phyloP scores from a whole-genome alignment of 495 filamentous ascomycete genomes.

The Neurospora sp. region DNA sequence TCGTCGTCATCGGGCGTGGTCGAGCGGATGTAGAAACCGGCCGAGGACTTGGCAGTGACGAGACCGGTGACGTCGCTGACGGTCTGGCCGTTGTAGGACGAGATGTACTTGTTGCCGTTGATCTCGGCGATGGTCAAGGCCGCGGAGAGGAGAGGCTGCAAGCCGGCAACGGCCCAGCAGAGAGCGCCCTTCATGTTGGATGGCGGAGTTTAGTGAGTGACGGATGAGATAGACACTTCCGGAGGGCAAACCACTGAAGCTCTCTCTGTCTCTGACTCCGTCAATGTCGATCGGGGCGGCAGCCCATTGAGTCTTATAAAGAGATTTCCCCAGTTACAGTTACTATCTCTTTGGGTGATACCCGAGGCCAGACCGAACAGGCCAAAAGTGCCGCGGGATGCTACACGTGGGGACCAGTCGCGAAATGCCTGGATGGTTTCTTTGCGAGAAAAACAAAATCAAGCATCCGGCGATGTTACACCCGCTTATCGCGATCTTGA shows the following conservation, averaged over 20 bases:
- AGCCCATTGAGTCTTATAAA: background rate
- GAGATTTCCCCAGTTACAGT: background rate
- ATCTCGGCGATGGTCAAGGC: slow-evolving; percentile 50
- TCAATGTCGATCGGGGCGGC: background rate
- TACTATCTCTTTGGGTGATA: background rate
- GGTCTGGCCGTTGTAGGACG: slow-evolving; percentile 38
- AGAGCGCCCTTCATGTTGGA: slow-evolving; percentile 11
- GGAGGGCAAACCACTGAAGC: background rate
- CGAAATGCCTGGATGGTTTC: background rate
- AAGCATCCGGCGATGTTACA: background rate
- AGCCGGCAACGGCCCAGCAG: slow-evolving; percentile 11
- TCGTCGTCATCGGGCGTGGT: slow-evolving; percentile 35
- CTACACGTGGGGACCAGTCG: background rate
- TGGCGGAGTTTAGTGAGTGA: background rate
- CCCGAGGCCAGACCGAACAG: background rate
- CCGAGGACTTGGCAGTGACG: slow-evolving; percentile 47
- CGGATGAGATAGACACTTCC: background rate
- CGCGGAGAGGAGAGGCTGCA: slow-evolving; percentile 15
- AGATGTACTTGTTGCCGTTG: slow-evolving; percentile 51
- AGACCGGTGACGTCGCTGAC: slow-evolving; percentile 47
- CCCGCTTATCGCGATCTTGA: background rate
- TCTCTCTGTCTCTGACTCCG: background rate
- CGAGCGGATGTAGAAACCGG: slow-evolving; percentile 49
- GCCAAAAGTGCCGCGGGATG: background rate
- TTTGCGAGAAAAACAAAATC: background rate